Conservation (phyloP, 495 filamentous ascomycete genomes). For the Xanthoparmelia taractica region DNA sequence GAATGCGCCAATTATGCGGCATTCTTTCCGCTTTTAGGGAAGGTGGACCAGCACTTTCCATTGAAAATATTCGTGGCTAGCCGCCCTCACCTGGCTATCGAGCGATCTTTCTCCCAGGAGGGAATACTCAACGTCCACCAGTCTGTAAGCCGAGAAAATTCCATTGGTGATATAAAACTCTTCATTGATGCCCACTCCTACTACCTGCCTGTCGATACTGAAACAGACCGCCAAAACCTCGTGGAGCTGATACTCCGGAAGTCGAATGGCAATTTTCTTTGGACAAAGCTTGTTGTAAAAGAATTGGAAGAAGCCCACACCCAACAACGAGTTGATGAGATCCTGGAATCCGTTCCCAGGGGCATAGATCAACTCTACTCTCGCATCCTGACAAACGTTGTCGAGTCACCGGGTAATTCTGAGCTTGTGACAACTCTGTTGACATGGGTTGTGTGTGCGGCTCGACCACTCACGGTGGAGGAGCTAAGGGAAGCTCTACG, state of each 20-base stretch:
- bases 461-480: constrained; percentile 25
- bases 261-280: neutral
- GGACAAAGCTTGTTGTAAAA: neutral
- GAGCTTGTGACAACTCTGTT: constrained; percentile 28
- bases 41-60: neutral
- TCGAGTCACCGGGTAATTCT: neutral
- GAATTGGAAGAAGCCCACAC: neutral
- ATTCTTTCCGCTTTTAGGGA: neutral
- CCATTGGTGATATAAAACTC: neutral
- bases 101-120: neutral
- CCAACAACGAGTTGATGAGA: neutral
- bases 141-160: neutral
- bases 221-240: neutral
- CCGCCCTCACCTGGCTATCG: neutral
- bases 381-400: neutral
- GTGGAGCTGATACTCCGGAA: neutral
- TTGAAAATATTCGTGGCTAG: neutral
- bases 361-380: neutral
- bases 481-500: constrained; percentile 31
- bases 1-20: neutral
- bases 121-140: neutral
- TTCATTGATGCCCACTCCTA: neutral
- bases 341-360: neutral
- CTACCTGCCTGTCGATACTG: neutral
- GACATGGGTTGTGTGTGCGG: constrained; percentile 29